Base-by-base conservation (phyloP, 306 rosid genomes). In the Trifolium pratense region DNA sequence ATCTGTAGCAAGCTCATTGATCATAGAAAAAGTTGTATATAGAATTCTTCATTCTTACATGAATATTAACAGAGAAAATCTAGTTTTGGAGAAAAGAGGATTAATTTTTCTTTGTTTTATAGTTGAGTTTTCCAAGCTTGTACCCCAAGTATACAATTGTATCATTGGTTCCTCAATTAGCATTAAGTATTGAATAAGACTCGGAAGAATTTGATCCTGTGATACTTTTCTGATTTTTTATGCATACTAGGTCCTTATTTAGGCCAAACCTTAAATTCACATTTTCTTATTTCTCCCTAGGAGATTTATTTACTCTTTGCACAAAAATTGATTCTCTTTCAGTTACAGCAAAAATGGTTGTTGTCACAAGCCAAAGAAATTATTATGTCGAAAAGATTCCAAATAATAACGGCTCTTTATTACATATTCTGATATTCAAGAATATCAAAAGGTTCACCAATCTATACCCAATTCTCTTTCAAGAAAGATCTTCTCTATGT, bases 391-490 rank as follows among this genome's bases (percentile, higher is more conserved):
- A 25, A 52, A 75, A 75, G 9, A 15, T 26, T 66, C 57, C 37
- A 32, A 66, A 42, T 36, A 26, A 29, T 40, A 16, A 55, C 11
- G 17, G 7, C 9, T 66, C 67, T 61, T 16, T 66, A 56, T 7
- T 26, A 66, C 46, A 45, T 68, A 32, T 68, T 57, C 62, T 68
- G 56, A 45, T 68, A 32, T 68, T 57, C 62, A n/a, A n/a, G n/a
- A n/a, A n/a, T 49, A 29, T 61, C 2, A 14, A 6, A 14, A 57
- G 75, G 18, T 82, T 82, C 81, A 92, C 97, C 97, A 92, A 79
- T 92, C 97, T 39, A 88, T 45, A 29, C 96, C 96, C 90, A 92
- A 70, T 45, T 79, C 86, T 83, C 89, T 86, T 61, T 94, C 78
- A 56, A 73, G 83, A 86, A 83, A 89, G 77, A 87, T 93, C 49